Conservation (phyloP, 163 green algal species). For the Scenedesmus sp. region DNA sequence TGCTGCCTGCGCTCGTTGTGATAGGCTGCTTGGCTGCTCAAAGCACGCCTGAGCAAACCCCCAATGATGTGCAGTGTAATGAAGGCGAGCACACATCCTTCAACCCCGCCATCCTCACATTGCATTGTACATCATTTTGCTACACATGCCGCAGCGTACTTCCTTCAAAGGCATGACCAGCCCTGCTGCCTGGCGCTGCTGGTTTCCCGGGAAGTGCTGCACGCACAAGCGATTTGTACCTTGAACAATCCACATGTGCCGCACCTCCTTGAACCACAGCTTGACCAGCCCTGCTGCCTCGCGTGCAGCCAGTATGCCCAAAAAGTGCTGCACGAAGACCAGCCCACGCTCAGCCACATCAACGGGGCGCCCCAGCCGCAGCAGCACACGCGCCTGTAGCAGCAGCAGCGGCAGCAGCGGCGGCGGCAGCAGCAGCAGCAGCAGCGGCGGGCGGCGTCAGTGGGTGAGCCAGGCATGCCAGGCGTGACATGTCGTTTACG, state of each 20-base stretch:
- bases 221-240: background rate
- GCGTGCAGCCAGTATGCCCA: constrained; percentile 59
- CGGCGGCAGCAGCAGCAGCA: background rate
- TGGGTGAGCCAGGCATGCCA: too few species aligned
- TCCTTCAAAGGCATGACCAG: background rate
- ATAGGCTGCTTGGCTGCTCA: background rate
- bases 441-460: too few species aligned
- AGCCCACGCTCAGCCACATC: constrained; percentile 78
- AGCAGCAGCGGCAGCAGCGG: background rate
- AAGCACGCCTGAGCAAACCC: too few species aligned
- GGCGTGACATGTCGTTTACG: too few species aligned
- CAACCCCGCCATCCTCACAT: too few species aligned
- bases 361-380: constrained; percentile 59
- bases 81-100: too few species aligned
- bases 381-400: constrained; percentile 62
- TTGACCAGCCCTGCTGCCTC: constrained; percentile 53
- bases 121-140: too few species aligned
- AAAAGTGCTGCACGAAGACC: constrained; percentile 70
- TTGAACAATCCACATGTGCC: background rate
- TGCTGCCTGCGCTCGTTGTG: background rate
- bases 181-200: background rate
- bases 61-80: too few species aligned
- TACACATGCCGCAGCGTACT: background rate
- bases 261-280: constrained; percentile 72
- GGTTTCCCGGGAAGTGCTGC: background rate